phyloP scores from a whole-genome alignment of 2,329 filamentous ascomycete species.

The Colletotrichum trifolii region DNA sequence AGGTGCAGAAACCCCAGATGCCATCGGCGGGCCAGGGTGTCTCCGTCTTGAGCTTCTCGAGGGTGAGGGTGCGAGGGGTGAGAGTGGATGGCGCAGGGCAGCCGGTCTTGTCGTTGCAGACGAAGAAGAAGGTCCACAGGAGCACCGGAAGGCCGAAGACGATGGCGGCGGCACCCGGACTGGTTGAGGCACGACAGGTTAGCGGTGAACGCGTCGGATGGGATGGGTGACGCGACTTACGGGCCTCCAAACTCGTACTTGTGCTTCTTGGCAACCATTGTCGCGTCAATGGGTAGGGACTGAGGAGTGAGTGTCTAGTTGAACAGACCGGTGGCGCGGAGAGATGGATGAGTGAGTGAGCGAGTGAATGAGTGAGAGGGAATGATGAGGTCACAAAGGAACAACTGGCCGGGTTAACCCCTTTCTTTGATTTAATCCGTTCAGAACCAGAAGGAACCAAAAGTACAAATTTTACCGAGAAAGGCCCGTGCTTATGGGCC shows the following conservation, averaged over 20 bases:
- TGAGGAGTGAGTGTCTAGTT: background rate
- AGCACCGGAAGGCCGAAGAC: constrained; percentile 81
- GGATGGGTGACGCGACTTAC: constrained; percentile 39
- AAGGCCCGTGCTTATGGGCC: constrained; percentile 5
- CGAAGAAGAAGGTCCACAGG: constrained; percentile 78
- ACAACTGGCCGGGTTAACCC: constrained; percentile 7
- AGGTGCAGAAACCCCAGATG: constrained; percentile 73
- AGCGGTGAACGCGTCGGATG: background rate
- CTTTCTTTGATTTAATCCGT: constrained; percentile 14
- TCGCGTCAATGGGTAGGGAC: background rate
- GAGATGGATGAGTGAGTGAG: background rate
- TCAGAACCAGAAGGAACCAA: background rate
- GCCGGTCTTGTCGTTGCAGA: constrained; percentile 89
- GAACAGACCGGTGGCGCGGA: background rate
- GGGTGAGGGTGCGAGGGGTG: constrained; percentile 72
- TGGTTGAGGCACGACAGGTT: constrained; percentile 45
- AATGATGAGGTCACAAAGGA: background rate
- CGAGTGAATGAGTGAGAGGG: background rate
- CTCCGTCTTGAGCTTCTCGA: constrained; percentile 77
- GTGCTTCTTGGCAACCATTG: constrained; percentile 30
- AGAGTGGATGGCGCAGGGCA: constrained; percentile 85
- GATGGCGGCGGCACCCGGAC: constrained; percentile 77
- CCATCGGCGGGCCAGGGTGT: constrained; percentile 81
- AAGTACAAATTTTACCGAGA: constrained; percentile 8
- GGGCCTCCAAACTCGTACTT: constrained; percentile 49